Evolutionary conservation across 768 basidiomycete genomes (phyloP), one percentile per base, ranked within the genome.

Genomic region (Chiua virens): DNA sequence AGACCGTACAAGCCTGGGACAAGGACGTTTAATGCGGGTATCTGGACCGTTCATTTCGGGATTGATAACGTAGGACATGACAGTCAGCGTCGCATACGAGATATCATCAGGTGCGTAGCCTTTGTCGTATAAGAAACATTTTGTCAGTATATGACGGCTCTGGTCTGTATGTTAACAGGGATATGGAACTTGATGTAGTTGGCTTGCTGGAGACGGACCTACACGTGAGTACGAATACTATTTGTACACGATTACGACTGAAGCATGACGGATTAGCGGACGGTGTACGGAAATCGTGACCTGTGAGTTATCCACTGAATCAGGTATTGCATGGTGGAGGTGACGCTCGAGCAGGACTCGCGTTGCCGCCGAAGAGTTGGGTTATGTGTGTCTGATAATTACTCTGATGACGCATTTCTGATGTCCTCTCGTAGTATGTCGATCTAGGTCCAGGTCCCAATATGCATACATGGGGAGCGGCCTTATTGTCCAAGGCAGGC

Each of bases 31-130:
- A 86, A 83, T 18, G 85, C 87, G 5, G 92, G 89, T 4, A 91
- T 95, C 25, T 95, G 92, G 92, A 92, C 93, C 1, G 77, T 96
- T 22, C 93, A 96, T 66, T 96, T 96, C 63, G 93, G 93, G 1
- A 73, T 85, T 18, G 69, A 69, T 48, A 71, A 68, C 17, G 57
- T 47, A 23, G 68, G 70, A n/a, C 63, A 65, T 37, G 68, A 71
- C 40, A 70, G 68, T 45, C 68, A 70, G 35, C 67, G 64, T 32
- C 68, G 62, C 27, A 64, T 69, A 41, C 67, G 69, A 35, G 68
- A 68, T 17, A 54, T 47, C 82, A 92, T 67, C 83, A 89, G 55
- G 81, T 79, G 38, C 85, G 88, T 3, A 67, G 80, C 23, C 30
- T 38, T 45, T 32, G 30, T 21, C 22, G 20, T 35, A 42, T 38